Evolutionary conservation across 2,329 filamentous ascomycete genomes (phyloP).

Genomic region (Scopulariopsis brevicaulis): DNA sequence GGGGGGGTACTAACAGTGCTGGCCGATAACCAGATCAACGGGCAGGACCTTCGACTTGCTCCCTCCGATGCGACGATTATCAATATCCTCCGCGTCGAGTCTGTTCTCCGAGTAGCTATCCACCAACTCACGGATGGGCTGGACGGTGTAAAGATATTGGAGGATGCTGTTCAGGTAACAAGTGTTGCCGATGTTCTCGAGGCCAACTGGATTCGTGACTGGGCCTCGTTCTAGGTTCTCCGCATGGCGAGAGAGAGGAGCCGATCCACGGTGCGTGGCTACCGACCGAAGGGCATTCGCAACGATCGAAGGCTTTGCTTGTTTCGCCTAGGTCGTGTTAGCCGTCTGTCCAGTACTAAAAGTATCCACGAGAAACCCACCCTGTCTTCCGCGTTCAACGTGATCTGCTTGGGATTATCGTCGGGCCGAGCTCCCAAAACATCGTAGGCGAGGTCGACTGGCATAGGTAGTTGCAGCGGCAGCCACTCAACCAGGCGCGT

Average conservation of each 20-base stretch:
- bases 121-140: slow-evolving; percentile 69
- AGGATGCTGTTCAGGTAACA: slow-evolving; percentile 96
- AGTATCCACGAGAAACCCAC: background rate
- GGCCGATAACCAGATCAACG: slow-evolving; percentile 51
- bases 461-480: slow-evolving; percentile 7
- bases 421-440: slow-evolving; percentile 4
- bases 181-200: slow-evolving; percentile 92
- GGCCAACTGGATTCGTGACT: slow-evolving; percentile 55
- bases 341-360: background rate
- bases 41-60: slow-evolving; percentile 36
- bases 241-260: slow-evolving; percentile 6
- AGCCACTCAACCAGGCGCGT: slow-evolving; percentile 5
- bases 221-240: slow-evolving; percentile 8
- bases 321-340: background rate
- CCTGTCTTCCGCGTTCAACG: slow-evolving; percentile 6
- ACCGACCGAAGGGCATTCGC: slow-evolving; percentile 16
- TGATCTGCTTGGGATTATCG: slow-evolving; percentile 5
- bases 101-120: slow-evolving; percentile 62
- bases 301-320: slow-evolving; percentile 6
- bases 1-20: slow-evolving; percentile 53
- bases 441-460: slow-evolving; percentile 6
- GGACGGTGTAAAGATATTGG: slow-evolving; percentile 88
- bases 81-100: slow-evolving; percentile 54
- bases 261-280: slow-evolving; percentile 14
- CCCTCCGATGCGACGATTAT: slow-evolving; percentile 64